Evolutionary conservation across 148 eudicot genomes (phyloP), one percentile per base, ranked within the genome.

Genomic region (Chenopodium formosanum): DNA sequence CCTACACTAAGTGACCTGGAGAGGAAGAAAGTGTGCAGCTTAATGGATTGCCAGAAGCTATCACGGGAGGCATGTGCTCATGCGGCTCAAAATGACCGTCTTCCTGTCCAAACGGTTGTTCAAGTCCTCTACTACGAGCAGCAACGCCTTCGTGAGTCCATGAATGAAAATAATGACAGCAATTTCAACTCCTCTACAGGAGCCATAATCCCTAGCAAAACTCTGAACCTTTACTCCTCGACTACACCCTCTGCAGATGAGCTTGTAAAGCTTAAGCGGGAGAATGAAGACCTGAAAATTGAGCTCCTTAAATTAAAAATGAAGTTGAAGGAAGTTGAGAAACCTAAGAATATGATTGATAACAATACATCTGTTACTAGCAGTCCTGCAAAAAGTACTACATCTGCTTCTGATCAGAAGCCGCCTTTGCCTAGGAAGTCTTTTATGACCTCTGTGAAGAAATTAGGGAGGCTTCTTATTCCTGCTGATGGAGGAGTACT

Each of bases 11-110:
- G 89, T 76, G 98, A 94, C 70, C 80, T 89, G 86, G 99, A 94
- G 71, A 87, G 91, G 86, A 92, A 94, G 87, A 92, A 92, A 85
- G 90, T 96, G 7, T 94, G 98, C 92, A 87, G 97, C 81, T 82
- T 91, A 37, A 94, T 96, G 97, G 97, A 96, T 89, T 94, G 98
- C 70, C 97, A 91, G 73, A 96, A 91, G 88, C 90, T 96, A n/a
- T 96, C 99, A 1, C 79, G 97, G 0, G 98, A 94, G 76, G 99
- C 99, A 68, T 92, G 98, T 64, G 94, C 95, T 37, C 99, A 94
- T 29, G 99, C 97, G 0, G 98, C 99, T 75, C 99, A 96, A 47
- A 96, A 94, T 22, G 94, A 94, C 67, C 88, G 99, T 9, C 92
- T 96, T n/a, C 98, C 99, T 0, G 98, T 89, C 40, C 99, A 96